These are phyloP conservation scores for Lentinula aciculospora DNA, from an alignment of 768 basidiomycete genomes.

Conservation along the genomic window DNA sequence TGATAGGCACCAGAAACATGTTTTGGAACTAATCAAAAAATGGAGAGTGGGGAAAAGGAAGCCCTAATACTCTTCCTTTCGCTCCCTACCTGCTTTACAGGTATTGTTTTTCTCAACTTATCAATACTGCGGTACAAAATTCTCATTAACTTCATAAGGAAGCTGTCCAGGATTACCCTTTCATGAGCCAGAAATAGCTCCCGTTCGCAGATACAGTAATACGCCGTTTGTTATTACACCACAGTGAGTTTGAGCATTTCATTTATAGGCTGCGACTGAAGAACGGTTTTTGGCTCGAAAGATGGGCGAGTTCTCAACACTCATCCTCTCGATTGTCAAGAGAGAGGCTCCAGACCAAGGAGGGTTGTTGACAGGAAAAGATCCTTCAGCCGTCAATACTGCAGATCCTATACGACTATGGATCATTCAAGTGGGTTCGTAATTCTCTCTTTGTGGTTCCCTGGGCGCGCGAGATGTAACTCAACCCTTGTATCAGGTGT, in stretches of 20 bases:
- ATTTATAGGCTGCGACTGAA: not conserved
- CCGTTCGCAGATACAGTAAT: not conserved
- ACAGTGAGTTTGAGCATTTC: not conserved
- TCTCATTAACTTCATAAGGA: not conserved
- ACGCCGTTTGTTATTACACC: not conserved
- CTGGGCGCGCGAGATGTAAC: not conserved
- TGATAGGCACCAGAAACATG: not conserved
- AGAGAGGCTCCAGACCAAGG: slow-evolving; percentile 38
- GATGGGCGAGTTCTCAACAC: slow-evolving; percentile 1
- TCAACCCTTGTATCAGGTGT: slow-evolving; percentile 41
- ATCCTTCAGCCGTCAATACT: slow-evolving; percentile 62
- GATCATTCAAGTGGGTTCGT: slow-evolving; percentile 74
- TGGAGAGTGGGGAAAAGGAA: not conserved
- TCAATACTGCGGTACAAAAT: not conserved
- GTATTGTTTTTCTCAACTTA: slow-evolving; percentile 3
- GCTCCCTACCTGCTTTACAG: not conserved
- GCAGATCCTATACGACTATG: slow-evolving; percentile 70
- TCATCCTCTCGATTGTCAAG: not conserved
- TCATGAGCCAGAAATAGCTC: not conserved
- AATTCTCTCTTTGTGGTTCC: not conserved
- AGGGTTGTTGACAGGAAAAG: slow-evolving; percentile 68
- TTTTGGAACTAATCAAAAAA: not conserved
- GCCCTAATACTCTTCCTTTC: not conserved
- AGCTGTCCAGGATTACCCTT: not conserved
- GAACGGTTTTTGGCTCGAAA: not conserved